Base-by-base conservation (phyloP, 352 stramenopile species). In the Phytophthora cactorum region DNA sequence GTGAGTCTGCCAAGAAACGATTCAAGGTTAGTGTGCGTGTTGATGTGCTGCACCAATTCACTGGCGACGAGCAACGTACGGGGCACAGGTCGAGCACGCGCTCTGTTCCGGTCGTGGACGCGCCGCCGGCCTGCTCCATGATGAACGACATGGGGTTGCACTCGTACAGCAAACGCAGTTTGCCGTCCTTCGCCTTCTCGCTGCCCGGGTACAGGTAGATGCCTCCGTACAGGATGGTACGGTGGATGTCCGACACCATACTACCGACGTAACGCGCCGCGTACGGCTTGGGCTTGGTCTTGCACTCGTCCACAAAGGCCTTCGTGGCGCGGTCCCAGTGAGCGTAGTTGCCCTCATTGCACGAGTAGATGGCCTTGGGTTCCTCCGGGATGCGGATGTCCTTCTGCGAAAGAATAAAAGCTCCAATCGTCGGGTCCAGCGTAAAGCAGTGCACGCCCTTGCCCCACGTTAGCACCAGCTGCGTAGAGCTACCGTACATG, bases 201-300 rank as follows among this genome's bases (percentile, higher is more conserved):
- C 99, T 97, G 9, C 94, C 91, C 32, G 97, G 97, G 85, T 99
- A 99, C 52, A 99, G 73, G 79, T 98, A 99, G 70, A 99, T 98
- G 49, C 98, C 98, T 68, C 97, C 97, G 77, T 99, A 99, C 53
- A 99, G 78, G 31, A 99, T 90, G 36, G 97, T 99, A 59, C 97
- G 96, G 86, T 99, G 98, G 59, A 99, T 97, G 66, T 99, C 98
- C 34, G 97, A 98, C 59, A 99, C 97, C 97, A 99, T 99, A 75
- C 90, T 98, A 22, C 98, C 98, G 39, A 99, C 96, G 77, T 99
- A 99, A 61, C 97, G 93, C 28, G 95, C 90, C 2, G 78, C 81
- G 66, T 90, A 94, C 70, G 83, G 79, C 62, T 72, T 88, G 32
- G 78, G 59, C 39, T 81, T 84, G 41, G 79, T 89, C 88, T 96